phyloP scores from a whole-genome alignment of 495 filamentous ascomycete genomes.

The Aspergillus diversus region DNA sequence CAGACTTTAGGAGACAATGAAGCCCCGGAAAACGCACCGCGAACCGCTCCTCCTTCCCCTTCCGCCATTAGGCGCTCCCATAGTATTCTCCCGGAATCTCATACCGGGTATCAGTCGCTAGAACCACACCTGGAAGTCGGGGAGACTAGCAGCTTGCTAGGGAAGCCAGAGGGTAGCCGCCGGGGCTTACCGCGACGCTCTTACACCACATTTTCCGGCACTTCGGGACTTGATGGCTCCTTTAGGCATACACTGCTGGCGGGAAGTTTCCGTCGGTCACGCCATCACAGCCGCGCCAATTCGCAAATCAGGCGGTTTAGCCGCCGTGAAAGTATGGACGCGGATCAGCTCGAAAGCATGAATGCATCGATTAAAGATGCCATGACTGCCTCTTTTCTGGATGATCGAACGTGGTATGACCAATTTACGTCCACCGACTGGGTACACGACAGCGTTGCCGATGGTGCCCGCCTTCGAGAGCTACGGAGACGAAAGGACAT shows the following conservation, averaged over 20 bases:
- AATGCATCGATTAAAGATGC: conserved; percentile 63
- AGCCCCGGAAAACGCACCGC: conserved; percentile 16
- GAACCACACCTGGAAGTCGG: conserved; percentile 38
- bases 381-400: conserved; percentile 56
- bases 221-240: conserved; percentile 35
- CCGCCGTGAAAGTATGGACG: conserved; percentile 47
- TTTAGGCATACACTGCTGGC: conserved; percentile 38
- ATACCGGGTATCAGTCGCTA: conserved; percentile 43
- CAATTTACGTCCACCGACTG: conserved; percentile 98
- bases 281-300: conserved; percentile 68
- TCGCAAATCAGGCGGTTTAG: conserved; percentile 63
- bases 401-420: conserved; percentile 98
- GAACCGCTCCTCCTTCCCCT: conserved; percentile 47
- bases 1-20: conserved; percentile 17
- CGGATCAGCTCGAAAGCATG: conserved; percentile 37
- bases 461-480: conserved; percentile 84
- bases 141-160: conserved; percentile 45
- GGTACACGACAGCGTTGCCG: conserved; percentile 97
- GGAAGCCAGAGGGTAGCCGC: conserved; percentile 21
- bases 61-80: conserved; percentile 39
- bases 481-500: conserved; percentile 82
- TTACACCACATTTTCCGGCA: conserved; percentile 43
- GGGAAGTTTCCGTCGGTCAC: conserved; percentile 52
- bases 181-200: conserved; percentile 39
- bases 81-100: conserved; percentile 42